Evolutionary conservation across 345 rosid genomes (phyloP).

Genomic region (Conringia planisiliqua): DNA sequence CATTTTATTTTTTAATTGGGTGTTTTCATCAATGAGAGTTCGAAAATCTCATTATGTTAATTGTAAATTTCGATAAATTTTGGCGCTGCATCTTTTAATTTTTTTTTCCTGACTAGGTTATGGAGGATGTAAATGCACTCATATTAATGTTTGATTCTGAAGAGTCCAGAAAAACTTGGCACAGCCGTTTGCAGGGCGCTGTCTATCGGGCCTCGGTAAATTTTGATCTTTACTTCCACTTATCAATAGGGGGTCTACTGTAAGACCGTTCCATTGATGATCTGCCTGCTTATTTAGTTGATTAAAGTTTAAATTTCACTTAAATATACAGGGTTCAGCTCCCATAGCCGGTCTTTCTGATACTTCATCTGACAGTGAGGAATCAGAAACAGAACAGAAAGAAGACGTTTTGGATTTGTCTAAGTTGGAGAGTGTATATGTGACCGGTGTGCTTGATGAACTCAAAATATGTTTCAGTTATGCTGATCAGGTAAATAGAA

Average conservation of each 20-base stretch:
- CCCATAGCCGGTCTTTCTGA: slow-evolving; percentile 82
- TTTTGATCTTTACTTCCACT: slow-evolving; percentile 5
- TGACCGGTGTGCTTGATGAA: slow-evolving; percentile 91
- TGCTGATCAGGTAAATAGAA: slow-evolving; percentile 53
- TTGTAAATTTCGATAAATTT: slow-evolving; percentile 5
- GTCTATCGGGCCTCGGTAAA: slow-evolving; percentile 85
- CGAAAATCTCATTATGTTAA: not conserved
- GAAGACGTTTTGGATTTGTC: slow-evolving; percentile 42
- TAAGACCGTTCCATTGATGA: slow-evolving; percentile 2
- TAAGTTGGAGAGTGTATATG: slow-evolving; percentile 56
- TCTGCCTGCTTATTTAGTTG: slow-evolving; percentile 3
- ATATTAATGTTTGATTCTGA: slow-evolving; percentile 68
- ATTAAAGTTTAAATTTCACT: not conserved
- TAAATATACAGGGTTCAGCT: slow-evolving; percentile 62
- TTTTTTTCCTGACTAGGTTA: slow-evolving; percentile 53
- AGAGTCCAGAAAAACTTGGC: slow-evolving; percentile 73
- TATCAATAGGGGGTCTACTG: not conserved
- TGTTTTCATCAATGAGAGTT: not conserved
- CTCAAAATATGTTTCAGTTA: slow-evolving; percentile 74
- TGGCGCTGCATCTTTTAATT: not conserved
- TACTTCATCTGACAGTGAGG: slow-evolving; percentile 77
- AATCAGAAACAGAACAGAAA: slow-evolving; percentile 57
- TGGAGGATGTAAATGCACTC: slow-evolving; percentile 81
- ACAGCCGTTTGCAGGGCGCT: slow-evolving; percentile 82
- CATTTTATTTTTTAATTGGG: slow-evolving; percentile 16